Percentiles rank a stretch among this genome's conserved stretches.
phyloP scores from a whole-genome alignment of 2,329 filamentous ascomycete genomes.

The Fusarium sp. region DNA sequence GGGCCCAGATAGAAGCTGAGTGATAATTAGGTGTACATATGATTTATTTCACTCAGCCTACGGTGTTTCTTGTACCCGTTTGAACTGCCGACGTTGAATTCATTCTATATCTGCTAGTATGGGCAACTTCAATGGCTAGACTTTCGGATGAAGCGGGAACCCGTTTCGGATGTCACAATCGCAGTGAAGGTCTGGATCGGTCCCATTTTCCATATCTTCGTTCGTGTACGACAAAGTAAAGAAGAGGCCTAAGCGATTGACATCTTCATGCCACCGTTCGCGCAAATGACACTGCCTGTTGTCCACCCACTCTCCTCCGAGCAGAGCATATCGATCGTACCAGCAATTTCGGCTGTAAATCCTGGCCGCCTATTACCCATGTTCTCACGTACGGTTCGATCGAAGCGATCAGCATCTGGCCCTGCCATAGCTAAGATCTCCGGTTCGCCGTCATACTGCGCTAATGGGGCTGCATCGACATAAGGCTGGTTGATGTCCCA shows the following conservation, averaged over 20 bases:
- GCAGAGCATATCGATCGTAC: conserved; percentile 78
- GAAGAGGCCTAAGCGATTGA: conserved; percentile 50
- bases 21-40: background rate
- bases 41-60: background rate
- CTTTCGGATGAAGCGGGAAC: conserved; percentile 10
- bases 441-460: conserved; percentile 52
- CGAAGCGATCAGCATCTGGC: conserved; percentile 52
- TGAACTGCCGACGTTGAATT: background rate
- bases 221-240: background rate
- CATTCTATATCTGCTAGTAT: background rate
- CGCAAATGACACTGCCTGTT: conserved; percentile 78
- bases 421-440: conserved; percentile 50
- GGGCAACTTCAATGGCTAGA: background rate
- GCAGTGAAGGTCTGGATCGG: background rate
- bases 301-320: conserved; percentile 75
- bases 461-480: conserved; percentile 54
- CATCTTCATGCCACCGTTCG: conserved; percentile 69
- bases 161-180: conserved; percentile 26
- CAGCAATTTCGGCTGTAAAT: conserved; percentile 70
- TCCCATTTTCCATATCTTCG: conserved; percentile 1
- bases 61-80: too few species aligned
- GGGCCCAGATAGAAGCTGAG: background rate
- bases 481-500: conserved; percentile 57
- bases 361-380: conserved; percentile 55
- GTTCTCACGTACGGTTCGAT: conserved; percentile 50